A percentile compares a stretch with the other conserved stretches of the same genome.
Conservation (phyloP, 176 grass and related monocot genomes). For the Metroxylon sagu region DNA sequence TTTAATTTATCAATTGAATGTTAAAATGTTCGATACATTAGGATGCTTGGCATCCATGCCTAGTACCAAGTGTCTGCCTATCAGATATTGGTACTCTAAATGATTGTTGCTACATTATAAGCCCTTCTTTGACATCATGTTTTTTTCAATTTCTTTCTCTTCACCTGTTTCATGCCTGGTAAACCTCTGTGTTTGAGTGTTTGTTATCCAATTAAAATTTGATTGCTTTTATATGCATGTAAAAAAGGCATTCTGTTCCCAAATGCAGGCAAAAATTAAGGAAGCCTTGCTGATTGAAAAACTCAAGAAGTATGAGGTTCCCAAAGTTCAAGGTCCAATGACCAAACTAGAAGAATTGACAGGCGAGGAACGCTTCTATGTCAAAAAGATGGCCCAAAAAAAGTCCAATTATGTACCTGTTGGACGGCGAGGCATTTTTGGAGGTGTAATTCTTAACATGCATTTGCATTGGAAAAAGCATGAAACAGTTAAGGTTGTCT, state of each 20-base stretch:
- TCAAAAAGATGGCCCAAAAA: constrained; percentile 91
- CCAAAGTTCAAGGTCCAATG: constrained; percentile 55
- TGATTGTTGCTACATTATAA: too few relatives aligned
- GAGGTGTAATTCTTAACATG: constrained; percentile 96
- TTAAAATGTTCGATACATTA: too few relatives aligned
- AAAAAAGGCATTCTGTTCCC: constrained; percentile 8
- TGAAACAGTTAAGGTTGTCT: constrained; percentile 87
- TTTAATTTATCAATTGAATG: too few relatives aligned
- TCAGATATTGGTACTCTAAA: too few relatives aligned
- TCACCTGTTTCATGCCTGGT: too few relatives aligned
- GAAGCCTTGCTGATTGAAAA: constrained; percentile 68
- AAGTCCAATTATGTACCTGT: constrained; percentile 88
- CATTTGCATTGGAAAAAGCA: constrained; percentile 98
- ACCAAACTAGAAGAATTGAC: constrained; percentile 49
- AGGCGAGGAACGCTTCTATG: constrained; percentile 66
- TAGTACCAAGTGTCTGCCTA: too few relatives aligned
- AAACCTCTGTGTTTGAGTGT: too few relatives aligned
- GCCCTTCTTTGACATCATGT: too few relatives aligned
- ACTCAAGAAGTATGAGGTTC: constrained; percentile 67
- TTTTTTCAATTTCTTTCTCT: too few relatives aligned
- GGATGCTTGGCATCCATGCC: too few relatives aligned
- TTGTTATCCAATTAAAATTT: too few relatives aligned
- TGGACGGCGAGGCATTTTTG: constrained; percentile 78
- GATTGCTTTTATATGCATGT: too few relatives aligned
- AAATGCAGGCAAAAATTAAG: constrained; percentile 72